Evolutionary conservation across 2,329 filamentous ascomycete genomes (phyloP), one percentile per base, ranked within the genome.

Genomic region (Beauveria varroae): DNA sequence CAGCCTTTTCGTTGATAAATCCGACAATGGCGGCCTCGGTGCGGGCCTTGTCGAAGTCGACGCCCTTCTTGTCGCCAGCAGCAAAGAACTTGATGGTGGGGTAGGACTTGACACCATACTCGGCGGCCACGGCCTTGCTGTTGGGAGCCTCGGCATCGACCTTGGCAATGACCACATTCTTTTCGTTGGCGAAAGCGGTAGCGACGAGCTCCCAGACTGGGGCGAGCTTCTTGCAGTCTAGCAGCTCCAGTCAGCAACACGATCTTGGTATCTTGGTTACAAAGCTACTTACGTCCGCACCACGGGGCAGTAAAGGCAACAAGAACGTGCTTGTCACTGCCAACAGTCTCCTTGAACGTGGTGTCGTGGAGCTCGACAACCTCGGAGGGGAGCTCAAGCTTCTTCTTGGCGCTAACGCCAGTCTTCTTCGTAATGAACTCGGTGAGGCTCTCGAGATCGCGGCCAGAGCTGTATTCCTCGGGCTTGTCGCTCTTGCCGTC

Each of bases 31-130:
- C 89, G 52, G 83, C 80, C 80, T 97, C 91, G 55, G 80, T 79
- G 67, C 95, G 93, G 64, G 84, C 90, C 64, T 89, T 88, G 59
- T 81, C 78, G 82, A 97, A 99, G 51, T 80, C 72, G 68, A 87
- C 82, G 51, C 86, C 75, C 71, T 89, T 86, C 65, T 83, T 89
- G 71, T 86, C 90, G 68, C 92, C 93, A 74, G 89, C 89, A 67
- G 91, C 85, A 84, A 97, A 99, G 85, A 88, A 99, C 80, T 96
- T 96, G 81, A 99, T 96, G 65, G 95, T 99, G 55, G 95, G 95
- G 82, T 96, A 99, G 41, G 89, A 91, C 60, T 83, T 83, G 67
- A 99, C 85, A 64, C 87, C 91, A 72, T 95, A 87, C 57, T 87
- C 86, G 71, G 85, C 76, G 57, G 92, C 88, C 55, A 87, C 86